Conservation (phyloP, 2,329 filamentous ascomycete genomes). For the Chaetomium strumarium region DNA sequence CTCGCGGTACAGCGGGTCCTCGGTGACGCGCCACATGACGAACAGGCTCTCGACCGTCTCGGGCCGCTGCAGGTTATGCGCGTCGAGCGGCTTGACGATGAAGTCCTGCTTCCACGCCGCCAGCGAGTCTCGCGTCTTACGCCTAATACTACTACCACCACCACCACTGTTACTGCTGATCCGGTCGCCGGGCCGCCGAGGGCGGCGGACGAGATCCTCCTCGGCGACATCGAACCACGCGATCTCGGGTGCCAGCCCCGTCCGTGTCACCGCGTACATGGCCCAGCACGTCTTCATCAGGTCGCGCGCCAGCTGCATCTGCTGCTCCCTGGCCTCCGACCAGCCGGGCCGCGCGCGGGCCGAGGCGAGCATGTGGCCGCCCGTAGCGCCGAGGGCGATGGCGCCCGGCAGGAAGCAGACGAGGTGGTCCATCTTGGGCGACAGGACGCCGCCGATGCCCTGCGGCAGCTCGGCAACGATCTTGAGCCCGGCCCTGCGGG, state of each 20-base stretch:
- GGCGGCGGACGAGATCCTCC: neutral
- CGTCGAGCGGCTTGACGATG: slow-evolving; percentile 69
- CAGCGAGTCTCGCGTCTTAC: slow-evolving; percentile 39
- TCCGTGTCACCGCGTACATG: slow-evolving; percentile 86
- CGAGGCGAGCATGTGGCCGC: slow-evolving; percentile 66
- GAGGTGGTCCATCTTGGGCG: slow-evolving; percentile 94
- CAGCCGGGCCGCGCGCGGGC: slow-evolving; percentile 37
- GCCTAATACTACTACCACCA: slow-evolving; percentile 37
- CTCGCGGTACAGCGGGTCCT: slow-evolving; percentile 78
- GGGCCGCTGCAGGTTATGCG: slow-evolving; percentile 88
- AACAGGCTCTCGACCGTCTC: slow-evolving; percentile 93
- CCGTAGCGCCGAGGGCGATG: slow-evolving; percentile 81
- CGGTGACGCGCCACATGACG: slow-evolving; percentile 98
- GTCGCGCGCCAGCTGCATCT: slow-evolving; percentile 81
- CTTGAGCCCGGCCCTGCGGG: slow-evolving; percentile 69
- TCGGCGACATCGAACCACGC: slow-evolving; percentile 75
- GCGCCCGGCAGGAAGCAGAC: slow-evolving; percentile 97
- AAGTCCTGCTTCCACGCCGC: slow-evolving; percentile 70
- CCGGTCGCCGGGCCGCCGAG: slow-evolving; percentile 36
- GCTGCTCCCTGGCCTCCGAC: slow-evolving; percentile 45
- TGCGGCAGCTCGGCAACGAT: slow-evolving; percentile 79
- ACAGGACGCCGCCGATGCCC: slow-evolving; percentile 60
- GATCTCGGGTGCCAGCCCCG: slow-evolving; percentile 87
- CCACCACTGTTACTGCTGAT: slow-evolving; percentile 56
- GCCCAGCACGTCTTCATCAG: slow-evolving; percentile 97